A percentile compares a stretch with the other conserved stretches of the same genome.
Evolutionary conservation across 257 asterid species (phyloP).

Genomic region (Coffea eugenioides): DNA sequence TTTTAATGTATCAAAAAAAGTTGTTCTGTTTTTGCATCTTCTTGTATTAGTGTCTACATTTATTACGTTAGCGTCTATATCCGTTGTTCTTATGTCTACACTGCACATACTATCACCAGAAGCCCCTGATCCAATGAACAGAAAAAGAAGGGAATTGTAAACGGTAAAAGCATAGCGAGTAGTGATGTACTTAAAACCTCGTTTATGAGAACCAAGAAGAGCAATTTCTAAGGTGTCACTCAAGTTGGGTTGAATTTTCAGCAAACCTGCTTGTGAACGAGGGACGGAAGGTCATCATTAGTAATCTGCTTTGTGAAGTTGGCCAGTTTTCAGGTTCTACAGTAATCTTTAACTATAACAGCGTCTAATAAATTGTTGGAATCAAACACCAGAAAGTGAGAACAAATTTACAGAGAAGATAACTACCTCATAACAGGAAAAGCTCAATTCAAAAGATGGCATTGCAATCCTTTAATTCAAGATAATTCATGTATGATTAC

Average conservation of each 20-base stretch:
- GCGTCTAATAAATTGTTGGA: not conserved
- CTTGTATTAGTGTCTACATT: too few relatives aligned
- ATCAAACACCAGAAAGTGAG: not conserved
- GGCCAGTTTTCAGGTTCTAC: not conserved
- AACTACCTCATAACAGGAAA: not conserved
- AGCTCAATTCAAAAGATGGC: not conserved
- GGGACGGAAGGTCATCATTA: not conserved
- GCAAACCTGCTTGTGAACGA: not conserved
- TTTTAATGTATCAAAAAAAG: too few relatives aligned
- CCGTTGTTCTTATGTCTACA: too few relatives aligned
- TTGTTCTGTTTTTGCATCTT: too few relatives aligned
- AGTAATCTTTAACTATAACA: not conserved
- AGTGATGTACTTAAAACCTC: not conserved
- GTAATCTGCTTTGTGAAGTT: not conserved
- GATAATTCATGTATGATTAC: constrained; percentile 23
- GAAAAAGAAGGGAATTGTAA: not conserved
- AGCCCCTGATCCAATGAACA: too few relatives aligned
- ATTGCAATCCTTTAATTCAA: constrained; percentile 4
- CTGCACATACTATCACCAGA: too few relatives aligned
- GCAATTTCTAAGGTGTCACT: not conserved
- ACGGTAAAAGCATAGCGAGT: not conserved
- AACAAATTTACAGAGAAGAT: not conserved
- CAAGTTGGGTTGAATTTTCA: not conserved
- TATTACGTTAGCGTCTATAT: too few relatives aligned
- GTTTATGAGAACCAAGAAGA: not conserved